A percentile compares a stretch with the other conserved stretches of the same genome.
Evolutionary conservation across 768 basidiomycete species (phyloP).

Genomic region (Russula brevipes): DNA sequence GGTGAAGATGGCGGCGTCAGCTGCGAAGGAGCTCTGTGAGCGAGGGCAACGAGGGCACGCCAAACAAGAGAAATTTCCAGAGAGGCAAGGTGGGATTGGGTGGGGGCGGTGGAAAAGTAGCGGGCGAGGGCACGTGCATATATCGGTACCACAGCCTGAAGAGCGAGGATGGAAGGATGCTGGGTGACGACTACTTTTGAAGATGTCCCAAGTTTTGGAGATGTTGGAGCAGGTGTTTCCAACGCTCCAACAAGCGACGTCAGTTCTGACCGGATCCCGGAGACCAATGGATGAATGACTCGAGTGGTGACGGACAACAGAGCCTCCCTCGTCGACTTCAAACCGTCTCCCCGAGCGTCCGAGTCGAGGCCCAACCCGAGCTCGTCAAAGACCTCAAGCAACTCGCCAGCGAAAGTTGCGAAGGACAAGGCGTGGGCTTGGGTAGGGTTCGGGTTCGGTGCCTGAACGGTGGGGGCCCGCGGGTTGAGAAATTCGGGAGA

Average conservation of each 20-base stretch:
- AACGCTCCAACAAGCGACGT: slow-evolving; percentile 58
- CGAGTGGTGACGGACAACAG: slow-evolving; percentile 63
- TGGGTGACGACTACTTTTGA: slow-evolving; percentile 13
- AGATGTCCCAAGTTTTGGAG: slow-evolving; percentile 2
- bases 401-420: slow-evolving; percentile 65
- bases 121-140: slow-evolving; percentile 54
- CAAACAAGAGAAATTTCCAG: slow-evolving; percentile 71
- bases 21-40: slow-evolving; percentile 47
- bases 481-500: slow-evolving; percentile 55
- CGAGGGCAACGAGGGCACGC: slow-evolving; percentile 66
- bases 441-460: slow-evolving; percentile 53
- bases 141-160: slow-evolving; percentile 57
- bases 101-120: slow-evolving; percentile 47
- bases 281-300: slow-evolving; percentile 59
- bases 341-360: slow-evolving; percentile 60
- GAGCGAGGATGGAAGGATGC: slow-evolving; percentile 56
- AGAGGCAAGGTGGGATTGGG: slow-evolving; percentile 60
- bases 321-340: slow-evolving; percentile 65
- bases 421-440: slow-evolving; percentile 69
- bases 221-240: slow-evolving; percentile 38
- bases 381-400: slow-evolving; percentile 65
- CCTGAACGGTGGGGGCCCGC: slow-evolving; percentile 45
- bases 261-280: slow-evolving; percentile 56
- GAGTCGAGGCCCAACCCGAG: slow-evolving; percentile 56
- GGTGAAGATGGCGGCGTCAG: slow-evolving; percentile 41